Evolutionary conservation across 306 rosid species (phyloP).

Genomic region (Sicyos edulis): DNA sequence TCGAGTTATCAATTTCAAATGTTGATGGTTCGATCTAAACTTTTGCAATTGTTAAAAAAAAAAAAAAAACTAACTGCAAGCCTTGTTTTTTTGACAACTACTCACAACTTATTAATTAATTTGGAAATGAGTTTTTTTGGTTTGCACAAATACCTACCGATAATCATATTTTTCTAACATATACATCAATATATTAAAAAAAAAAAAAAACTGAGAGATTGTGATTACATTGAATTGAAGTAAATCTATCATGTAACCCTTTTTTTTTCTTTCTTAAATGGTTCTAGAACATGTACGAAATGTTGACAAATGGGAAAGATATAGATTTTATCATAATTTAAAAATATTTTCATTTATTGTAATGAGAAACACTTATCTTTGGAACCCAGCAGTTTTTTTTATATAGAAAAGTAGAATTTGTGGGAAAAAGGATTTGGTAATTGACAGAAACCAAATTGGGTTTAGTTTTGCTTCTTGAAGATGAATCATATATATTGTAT

Average conservation of each 20-base stretch:
- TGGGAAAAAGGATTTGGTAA: not conserved
- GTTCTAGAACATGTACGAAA: not conserved
- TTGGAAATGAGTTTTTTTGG: too few relatives aligned
- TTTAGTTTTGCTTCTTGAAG: slow-evolving; percentile 2
- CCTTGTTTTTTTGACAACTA: too few relatives aligned
- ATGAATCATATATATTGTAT: not conserved
- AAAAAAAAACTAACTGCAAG: too few relatives aligned
- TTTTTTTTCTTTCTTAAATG: too few relatives aligned
- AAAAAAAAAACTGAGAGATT: not conserved
- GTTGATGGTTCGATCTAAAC: too few relatives aligned
- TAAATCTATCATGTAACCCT: too few relatives aligned
- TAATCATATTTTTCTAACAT: not conserved
- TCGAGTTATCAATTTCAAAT: too few relatives aligned
- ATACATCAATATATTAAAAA: not conserved
- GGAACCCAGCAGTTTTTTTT: not conserved
- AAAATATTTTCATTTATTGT: not conserved
- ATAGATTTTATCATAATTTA: not conserved
- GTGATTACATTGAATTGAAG: too few relatives aligned
- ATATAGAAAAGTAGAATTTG: not conserved
- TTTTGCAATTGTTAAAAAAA: too few relatives aligned
- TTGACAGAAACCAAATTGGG: slow-evolving; percentile 4
- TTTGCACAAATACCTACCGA: not conserved
- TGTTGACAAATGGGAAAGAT: not conserved
- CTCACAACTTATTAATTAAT: not conserved
- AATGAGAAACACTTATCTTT: not conserved